Conservation (phyloP, 768 basidiomycete species). For the Serendipita vermifera region DNA sequence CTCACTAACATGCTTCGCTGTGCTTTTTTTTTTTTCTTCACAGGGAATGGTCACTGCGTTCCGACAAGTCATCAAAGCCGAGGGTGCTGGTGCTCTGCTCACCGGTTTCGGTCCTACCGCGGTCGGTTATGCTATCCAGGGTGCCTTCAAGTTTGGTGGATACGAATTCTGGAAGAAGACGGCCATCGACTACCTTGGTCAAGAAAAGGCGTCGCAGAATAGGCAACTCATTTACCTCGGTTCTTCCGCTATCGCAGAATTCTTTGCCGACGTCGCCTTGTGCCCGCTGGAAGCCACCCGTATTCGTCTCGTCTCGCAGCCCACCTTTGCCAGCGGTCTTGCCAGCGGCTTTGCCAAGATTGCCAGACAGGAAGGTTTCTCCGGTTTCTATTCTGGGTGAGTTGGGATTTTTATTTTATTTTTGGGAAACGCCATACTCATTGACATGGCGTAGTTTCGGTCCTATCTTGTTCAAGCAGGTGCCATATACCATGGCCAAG, state of each 20-base stretch:
- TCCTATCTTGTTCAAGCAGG: conserved; percentile 45
- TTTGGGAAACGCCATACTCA: not conserved
- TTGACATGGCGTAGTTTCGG: conserved; percentile 23
- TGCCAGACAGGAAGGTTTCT: conserved; percentile 28
- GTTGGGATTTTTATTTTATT: not conserved
- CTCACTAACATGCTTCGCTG: no score
- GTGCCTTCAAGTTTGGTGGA: conserved; percentile 97
- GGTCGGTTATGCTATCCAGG: conserved; percentile 88
- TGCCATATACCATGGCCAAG: conserved; percentile 98
- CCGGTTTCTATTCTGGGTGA: conserved; percentile 31
- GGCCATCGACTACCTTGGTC: conserved; percentile 82
- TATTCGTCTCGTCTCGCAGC: conserved; percentile 31
- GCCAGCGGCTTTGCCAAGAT: conserved; percentile 28
- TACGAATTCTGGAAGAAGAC: conserved; percentile 93
- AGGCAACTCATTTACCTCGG: conserved; percentile 87
- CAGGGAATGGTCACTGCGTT: conserved; percentile 47
- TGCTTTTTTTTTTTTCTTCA: no score
- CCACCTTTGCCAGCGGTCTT: conserved; percentile 29
- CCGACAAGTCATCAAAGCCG: conserved; percentile 56
- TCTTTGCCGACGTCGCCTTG: conserved; percentile 91
- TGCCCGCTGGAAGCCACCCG: conserved; percentile 68
- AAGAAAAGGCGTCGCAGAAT: conserved; percentile 66
- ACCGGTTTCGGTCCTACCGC: conserved; percentile 91
- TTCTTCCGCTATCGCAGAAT: conserved; percentile 86
- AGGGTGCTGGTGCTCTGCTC: conserved; percentile 78